A percentile compares a stretch with the other conserved stretches of the same genome.
Conservation (phyloP, 108 stramenopile species). For the Conticribra guillardii region DNA sequence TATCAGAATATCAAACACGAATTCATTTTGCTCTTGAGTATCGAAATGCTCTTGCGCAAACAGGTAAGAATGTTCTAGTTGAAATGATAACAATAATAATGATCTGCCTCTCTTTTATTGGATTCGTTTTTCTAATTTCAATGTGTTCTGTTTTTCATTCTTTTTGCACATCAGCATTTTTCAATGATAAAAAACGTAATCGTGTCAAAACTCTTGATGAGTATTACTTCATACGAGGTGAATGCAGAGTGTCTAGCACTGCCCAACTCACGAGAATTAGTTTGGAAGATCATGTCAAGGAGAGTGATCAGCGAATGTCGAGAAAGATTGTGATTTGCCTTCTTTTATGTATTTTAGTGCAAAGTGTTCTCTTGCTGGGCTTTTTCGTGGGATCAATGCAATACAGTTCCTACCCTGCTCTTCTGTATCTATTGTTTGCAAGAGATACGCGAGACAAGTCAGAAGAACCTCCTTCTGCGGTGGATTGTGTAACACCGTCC, state of each 20-base stretch:
- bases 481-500: too few relatives aligned
- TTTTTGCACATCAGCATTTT: not conserved
- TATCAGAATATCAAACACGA: constrained; percentile 23
- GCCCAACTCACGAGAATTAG: constrained; percentile 16
- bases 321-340: constrained; percentile 7
- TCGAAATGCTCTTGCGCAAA: constrained; percentile 14
- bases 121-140: not conserved
- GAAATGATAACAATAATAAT: too few relatives aligned
- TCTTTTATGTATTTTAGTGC: not conserved
- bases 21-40: constrained; percentile 17
- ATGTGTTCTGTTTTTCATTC: not conserved
- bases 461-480: too few relatives aligned
- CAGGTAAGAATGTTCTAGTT: constrained; percentile 18
- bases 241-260: constrained; percentile 1
- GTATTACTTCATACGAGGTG: constrained; percentile 27
- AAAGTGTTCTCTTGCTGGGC: constrained; percentile 5
- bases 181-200: constrained; percentile 12
- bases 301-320: constrained; percentile 1
- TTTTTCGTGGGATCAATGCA: too few relatives aligned
- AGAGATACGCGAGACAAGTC: too few relatives aligned
- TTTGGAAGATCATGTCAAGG: constrained; percentile 2
- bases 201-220: constrained; percentile 28
- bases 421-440: too few relatives aligned
- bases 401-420: too few relatives aligned
- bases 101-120: too few relatives aligned